phyloP scores from a whole-genome alignment of 371 early-diverging fungal genomes.

The Rhizomucor miehei region DNA sequence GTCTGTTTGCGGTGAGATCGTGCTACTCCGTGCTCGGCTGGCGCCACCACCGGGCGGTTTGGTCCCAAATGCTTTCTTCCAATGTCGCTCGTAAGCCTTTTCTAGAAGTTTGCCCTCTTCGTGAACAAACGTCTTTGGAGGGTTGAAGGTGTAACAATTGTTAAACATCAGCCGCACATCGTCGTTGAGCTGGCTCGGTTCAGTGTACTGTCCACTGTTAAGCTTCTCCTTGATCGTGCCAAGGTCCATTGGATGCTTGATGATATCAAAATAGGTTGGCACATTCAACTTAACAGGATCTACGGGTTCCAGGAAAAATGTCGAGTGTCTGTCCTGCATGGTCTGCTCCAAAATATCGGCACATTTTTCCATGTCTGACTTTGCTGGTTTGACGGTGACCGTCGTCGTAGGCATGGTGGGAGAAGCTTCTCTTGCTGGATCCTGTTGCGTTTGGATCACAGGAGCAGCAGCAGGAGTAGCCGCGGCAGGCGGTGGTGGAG shows the following conservation, averaged over 20 bases:
- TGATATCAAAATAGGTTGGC: constrained; percentile 72
- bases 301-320: constrained; percentile 34
- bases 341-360: too few species aligned
- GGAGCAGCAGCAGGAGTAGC: too few species aligned
- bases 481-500: too few species aligned
- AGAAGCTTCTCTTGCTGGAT: neutral
- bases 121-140: constrained; percentile 73
- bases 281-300: constrained; percentile 40
- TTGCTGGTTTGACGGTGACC: neutral
- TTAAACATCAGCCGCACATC: constrained; percentile 49
- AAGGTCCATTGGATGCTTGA: constrained; percentile 97
- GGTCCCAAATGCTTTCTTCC: constrained; percentile 46
- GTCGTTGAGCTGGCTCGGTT: constrained; percentile 28
- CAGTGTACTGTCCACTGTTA: constrained; percentile 30
- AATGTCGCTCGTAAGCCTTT: constrained; percentile 64
- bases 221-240: constrained; percentile 63
- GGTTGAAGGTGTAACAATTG: constrained; percentile 74
- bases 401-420: neutral
- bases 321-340: too few species aligned
- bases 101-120: constrained; percentile 60
- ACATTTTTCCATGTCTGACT: neutral
- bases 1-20: constrained; percentile 35
- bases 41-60: too few species aligned
- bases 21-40: too few species aligned
- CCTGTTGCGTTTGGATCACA: too few species aligned